Evolutionary conservation across 139 green algal species (phyloP).

Genomic region (Spirogloea muscicola): DNA sequence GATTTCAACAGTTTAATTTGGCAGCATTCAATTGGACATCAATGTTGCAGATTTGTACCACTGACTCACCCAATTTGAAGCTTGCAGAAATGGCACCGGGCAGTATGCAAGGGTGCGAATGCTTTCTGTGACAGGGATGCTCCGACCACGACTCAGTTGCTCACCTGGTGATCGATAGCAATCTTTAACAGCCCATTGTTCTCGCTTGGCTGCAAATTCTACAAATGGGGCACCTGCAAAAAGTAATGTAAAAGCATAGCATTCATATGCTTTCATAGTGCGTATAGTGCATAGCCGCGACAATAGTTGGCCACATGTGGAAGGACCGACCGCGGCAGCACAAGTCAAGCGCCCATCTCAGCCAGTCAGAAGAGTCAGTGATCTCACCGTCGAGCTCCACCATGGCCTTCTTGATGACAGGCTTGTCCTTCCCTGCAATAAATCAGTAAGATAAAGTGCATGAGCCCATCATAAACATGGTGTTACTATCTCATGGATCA

Average conservation of each 20-base stretch:
- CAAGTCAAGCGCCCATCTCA: background rate
- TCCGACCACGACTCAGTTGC: background rate
- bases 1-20: background rate
- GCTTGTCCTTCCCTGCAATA: conserved; percentile 52
- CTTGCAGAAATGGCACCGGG: no score
- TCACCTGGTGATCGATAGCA: conserved; percentile 54
- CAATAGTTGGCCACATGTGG: no score
- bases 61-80: background rate
- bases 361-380: background rate
- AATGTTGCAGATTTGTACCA: background rate
- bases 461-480: no score
- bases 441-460: no score
- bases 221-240: conserved; percentile 47
- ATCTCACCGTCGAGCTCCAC: conserved; percentile 55
- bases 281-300: no score
- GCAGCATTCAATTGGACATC: no score
- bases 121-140: background rate
- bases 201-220: conserved; percentile 40
- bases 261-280: no score
- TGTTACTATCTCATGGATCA: no score
- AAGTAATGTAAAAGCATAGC: no score
- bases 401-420: conserved; percentile 60
- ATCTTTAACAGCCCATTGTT: conserved; percentile 55
- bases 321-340: background rate
- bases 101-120: no score